Conservation (phyloP, 768 basidiomycete genomes). For the Lactarius vividus region DNA sequence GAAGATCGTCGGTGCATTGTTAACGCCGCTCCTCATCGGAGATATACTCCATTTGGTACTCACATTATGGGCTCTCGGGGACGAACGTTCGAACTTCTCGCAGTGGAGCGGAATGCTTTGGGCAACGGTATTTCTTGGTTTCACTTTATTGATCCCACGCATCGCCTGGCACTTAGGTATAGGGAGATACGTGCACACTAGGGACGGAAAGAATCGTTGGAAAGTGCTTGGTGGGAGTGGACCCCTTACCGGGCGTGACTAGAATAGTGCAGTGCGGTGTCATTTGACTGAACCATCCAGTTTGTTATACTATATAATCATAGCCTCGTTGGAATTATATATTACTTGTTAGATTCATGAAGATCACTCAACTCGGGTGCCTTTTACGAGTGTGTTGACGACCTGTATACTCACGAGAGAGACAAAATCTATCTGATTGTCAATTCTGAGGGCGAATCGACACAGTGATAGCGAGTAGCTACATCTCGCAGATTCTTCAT, state of each 20-base stretch:
- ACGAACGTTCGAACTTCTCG: slow-evolving; percentile 56
- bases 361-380: too few relatives aligned
- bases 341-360: background rate
- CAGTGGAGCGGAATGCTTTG: slow-evolving; percentile 71
- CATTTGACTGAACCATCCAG: background rate
- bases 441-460: background rate
- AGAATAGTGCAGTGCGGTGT: background rate
- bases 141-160: slow-evolving; percentile 66
- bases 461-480: background rate
- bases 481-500: background rate
- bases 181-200: slow-evolving; percentile 65
- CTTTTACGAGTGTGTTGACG: background rate
- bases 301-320: background rate
- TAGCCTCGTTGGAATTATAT: background rate
- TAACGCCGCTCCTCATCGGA: slow-evolving; percentile 67
- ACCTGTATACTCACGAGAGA: background rate
- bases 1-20: slow-evolving; percentile 59
- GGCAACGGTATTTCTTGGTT: slow-evolving; percentile 59
- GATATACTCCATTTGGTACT: slow-evolving; percentile 65
- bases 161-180: slow-evolving; percentile 73
- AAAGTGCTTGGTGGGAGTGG: slow-evolving; percentile 9
- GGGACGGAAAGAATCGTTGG: slow-evolving; percentile 44
- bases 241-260: slow-evolving; percentile 3
- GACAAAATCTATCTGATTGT: background rate
- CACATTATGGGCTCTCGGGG: slow-evolving; percentile 76